phyloP scores from a whole-genome alignment of 257 asterid genomes.

The Leonotis leonurus region DNA sequence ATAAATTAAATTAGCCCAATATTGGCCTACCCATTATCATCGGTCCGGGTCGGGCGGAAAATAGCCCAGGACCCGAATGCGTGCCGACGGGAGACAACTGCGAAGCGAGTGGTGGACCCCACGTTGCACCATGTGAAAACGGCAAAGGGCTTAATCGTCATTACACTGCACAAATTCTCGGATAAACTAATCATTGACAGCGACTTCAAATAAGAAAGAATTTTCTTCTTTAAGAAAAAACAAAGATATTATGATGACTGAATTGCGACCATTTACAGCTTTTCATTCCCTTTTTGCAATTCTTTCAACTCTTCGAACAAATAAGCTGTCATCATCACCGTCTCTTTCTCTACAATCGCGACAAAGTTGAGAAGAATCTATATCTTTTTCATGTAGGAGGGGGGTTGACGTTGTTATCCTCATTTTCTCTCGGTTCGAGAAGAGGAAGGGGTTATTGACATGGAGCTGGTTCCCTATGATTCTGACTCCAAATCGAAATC shows the following conservation, averaged over 20 bases:
- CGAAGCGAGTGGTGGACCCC: conserved; percentile 17
- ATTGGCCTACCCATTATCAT: no score
- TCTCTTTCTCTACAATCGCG: neutral
- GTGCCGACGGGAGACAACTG: conserved; percentile 26
- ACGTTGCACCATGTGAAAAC: conserved; percentile 7
- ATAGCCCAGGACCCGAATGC: neutral
- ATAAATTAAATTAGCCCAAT: no score
- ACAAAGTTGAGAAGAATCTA: neutral
- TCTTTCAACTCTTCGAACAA: neutral
- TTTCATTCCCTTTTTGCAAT: conserved; percentile 4
- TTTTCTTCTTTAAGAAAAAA: neutral
- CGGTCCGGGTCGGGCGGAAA: no score
- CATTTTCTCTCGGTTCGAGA: neutral
- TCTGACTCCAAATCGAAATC: conserved; percentile 55
- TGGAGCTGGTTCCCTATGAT: conserved; percentile 57
- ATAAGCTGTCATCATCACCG: neutral
- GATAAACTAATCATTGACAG: conserved; percentile 16
- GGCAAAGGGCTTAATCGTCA: conserved; percentile 9
- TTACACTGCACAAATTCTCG: neutral
- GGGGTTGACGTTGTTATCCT: neutral
- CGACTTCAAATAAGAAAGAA: neutral
- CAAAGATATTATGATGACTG: neutral
- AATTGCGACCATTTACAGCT: neutral
- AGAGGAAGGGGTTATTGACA: neutral
- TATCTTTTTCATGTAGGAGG: neutral